Evolutionary conservation across 1,284 basidiomycete species (phyloP).

Genomic region (Malassezia globosa): DNA sequence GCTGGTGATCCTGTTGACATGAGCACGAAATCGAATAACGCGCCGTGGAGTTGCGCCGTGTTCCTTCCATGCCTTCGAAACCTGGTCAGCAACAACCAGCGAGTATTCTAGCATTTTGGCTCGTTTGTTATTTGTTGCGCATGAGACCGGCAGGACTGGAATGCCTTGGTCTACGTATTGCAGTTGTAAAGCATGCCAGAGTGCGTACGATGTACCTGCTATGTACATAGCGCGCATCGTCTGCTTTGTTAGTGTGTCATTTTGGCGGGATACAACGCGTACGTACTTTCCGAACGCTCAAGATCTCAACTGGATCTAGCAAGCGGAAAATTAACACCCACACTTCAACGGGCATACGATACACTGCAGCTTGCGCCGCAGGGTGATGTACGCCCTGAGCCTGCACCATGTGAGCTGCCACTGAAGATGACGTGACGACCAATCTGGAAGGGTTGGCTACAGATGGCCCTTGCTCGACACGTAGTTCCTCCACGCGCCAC

Average conservation of each 20-base stretch:
- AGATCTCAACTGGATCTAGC: constrained; percentile 9
- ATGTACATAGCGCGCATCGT: constrained; percentile 7
- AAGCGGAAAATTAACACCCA: constrained; percentile 6
- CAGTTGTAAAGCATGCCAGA: constrained; percentile 7
- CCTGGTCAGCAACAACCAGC: constrained; percentile 3
- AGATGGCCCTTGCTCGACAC: too few species aligned
- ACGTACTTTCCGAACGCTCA: constrained; percentile 5
- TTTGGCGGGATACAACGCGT: not conserved
- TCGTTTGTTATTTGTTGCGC: not conserved
- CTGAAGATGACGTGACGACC: too few species aligned
- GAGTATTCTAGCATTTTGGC: constrained; percentile 3
- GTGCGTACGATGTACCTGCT: constrained; percentile 6
- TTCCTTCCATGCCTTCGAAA: constrained; percentile 6
- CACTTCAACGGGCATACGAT: constrained; percentile 12
- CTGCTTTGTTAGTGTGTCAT: too few species aligned
- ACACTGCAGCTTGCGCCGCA: not conserved
- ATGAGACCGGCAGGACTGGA: not conserved
- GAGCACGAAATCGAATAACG: constrained; percentile 16
- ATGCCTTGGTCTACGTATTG: not conserved
- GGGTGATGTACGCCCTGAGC: not conserved
- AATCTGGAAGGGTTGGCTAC: too few species aligned
- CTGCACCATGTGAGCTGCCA: too few species aligned
- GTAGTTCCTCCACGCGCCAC: too few species aligned
- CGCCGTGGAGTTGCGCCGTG: constrained; percentile 5
- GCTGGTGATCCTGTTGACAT: constrained; percentile 23